Evolutionary conservation across 257 asterid genomes (phyloP).

Genomic region (Agastache rugosa): DNA sequence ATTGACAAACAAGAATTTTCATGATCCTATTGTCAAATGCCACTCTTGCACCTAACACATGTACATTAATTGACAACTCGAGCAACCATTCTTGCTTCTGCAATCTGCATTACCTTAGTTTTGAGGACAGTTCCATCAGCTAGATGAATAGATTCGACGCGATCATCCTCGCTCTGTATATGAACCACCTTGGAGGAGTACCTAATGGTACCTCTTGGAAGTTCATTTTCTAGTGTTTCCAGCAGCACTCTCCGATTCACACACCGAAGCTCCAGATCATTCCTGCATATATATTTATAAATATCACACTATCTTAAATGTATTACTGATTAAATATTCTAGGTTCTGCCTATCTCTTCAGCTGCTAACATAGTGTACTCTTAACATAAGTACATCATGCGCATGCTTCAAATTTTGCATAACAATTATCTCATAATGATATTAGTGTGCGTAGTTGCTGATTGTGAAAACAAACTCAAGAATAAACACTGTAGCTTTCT

Average conservation of each 20-base stretch:
- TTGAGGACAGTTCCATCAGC: constrained; percentile 66
- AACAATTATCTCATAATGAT: too few relatives aligned
- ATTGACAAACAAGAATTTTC: background rate
- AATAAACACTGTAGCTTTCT: constrained; percentile 47
- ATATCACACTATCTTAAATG: too few relatives aligned
- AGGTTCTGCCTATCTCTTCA: too few relatives aligned
- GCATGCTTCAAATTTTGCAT: too few relatives aligned
- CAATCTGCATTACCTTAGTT: constrained; percentile 55
- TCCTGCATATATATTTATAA: constrained; percentile 48
- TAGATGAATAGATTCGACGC: constrained; percentile 59
- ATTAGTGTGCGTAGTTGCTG: too few relatives aligned
- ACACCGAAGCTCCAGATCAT: constrained; percentile 47
- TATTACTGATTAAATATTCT: too few relatives aligned
- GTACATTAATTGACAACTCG: background rate
- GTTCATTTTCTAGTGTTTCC: constrained; percentile 61
- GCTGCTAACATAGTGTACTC: too few relatives aligned
- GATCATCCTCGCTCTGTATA: constrained; percentile 51
- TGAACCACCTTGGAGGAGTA: constrained; percentile 73
- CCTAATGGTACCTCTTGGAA: constrained; percentile 63
- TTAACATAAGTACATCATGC: too few relatives aligned
- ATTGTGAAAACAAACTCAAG: too few relatives aligned
- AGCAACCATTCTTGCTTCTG: background rate
- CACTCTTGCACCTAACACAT: background rate
- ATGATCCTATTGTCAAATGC: background rate
- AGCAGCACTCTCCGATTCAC: constrained; percentile 58